These are phyloP conservation scores for Ascochyta lentis DNA, from an alignment of 2,329 filamentous ascomycete genomes.

Conservation along the genomic window DNA sequence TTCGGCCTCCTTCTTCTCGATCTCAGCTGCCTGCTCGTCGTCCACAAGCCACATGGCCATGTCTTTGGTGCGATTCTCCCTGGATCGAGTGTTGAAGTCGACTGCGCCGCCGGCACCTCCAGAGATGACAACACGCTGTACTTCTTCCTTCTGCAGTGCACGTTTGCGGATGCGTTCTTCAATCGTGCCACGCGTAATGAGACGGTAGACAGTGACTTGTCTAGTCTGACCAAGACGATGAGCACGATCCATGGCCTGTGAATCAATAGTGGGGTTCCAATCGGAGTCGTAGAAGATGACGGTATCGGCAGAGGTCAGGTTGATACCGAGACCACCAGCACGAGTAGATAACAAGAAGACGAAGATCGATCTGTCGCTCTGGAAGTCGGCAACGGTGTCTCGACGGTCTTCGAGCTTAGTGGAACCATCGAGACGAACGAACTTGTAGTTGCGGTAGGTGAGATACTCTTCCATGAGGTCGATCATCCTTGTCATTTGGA, in stretches of 20 bases:
- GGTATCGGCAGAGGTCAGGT: slow-evolving; percentile 92
- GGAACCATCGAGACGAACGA: slow-evolving; percentile 93
- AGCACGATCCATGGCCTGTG: slow-evolving; percentile 97
- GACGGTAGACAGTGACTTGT: slow-evolving; percentile 95
- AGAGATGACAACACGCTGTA: slow-evolving; percentile 94
- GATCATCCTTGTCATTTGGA: slow-evolving; percentile 99
- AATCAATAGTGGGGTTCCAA: slow-evolving; percentile 99
- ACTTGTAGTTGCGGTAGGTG: slow-evolving; percentile 99
- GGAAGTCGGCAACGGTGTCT: slow-evolving; percentile 96
- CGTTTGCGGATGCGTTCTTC: slow-evolving; percentile 98
- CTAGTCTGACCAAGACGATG: slow-evolving; percentile 95
- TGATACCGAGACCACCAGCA: slow-evolving; percentile 97
- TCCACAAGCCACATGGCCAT: slow-evolving; percentile 99
- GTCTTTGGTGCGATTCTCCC: slow-evolving; percentile 94
- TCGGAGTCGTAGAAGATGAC: slow-evolving; percentile 99
- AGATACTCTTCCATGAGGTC: slow-evolving; percentile 99
- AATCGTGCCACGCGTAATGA: slow-evolving; percentile 96
- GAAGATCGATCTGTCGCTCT: slow-evolving; percentile 92
- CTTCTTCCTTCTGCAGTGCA: slow-evolving; percentile 96
- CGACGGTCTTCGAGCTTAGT: slow-evolving; percentile 97
- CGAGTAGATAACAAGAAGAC: slow-evolving; percentile 96
- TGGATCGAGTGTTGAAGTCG: slow-evolving; percentile 91
- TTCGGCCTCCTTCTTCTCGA: slow-evolving; percentile 91
- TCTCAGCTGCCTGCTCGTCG: slow-evolving; percentile 92
- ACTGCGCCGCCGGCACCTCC: slow-evolving; percentile 83